These are phyloP conservation scores for Geotrichum histeridarum DNA, from an alignment of 1,139 yeast species.

Conservation along the genomic window DNA sequence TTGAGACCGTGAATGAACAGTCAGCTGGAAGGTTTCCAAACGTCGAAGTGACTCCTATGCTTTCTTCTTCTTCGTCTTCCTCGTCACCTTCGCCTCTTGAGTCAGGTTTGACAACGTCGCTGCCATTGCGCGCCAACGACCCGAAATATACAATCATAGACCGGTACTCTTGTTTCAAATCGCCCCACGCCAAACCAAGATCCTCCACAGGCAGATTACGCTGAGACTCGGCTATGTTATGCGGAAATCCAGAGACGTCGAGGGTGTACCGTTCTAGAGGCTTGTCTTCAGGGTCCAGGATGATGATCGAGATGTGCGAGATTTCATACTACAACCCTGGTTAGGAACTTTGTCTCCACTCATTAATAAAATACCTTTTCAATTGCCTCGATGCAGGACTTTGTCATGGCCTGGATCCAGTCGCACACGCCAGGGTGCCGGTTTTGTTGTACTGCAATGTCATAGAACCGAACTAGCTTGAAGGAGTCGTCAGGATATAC, in stretches of 20 bases:
- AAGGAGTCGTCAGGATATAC: conserved; percentile 38
- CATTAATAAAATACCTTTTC: conserved; percentile 22
- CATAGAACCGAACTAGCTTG: conserved; percentile 34
- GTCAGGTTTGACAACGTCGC: neutral
- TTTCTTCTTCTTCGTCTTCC: conserved; percentile 1
- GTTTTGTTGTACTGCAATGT: conserved; percentile 34
- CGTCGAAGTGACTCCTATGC: neutral
- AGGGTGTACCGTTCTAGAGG: conserved; percentile 36
- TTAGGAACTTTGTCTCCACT: neutral
- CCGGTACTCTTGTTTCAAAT: conserved; percentile 21
- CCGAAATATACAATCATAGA: conserved; percentile 11
- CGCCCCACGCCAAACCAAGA: conserved; percentile 11
- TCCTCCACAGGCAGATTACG: neutral
- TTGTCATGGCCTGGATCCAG: conserved; percentile 36
- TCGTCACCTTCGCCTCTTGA: neutral
- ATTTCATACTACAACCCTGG: neutral
- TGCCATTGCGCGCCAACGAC: neutral
- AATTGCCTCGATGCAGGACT: conserved; percentile 29
- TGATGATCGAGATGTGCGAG: conserved; percentile 18
- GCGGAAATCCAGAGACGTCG: conserved; percentile 33
- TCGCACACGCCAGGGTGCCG: conserved; percentile 39
- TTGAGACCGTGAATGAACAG: conserved; percentile 12
- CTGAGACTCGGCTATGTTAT: neutral
- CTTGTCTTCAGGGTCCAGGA: conserved; percentile 22
- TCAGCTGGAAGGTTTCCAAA: neutral